These are phyloP conservation scores for Chalciporus piperatus DNA, from an alignment of 768 basidiomycete species.

Conservation along the genomic window DNA sequence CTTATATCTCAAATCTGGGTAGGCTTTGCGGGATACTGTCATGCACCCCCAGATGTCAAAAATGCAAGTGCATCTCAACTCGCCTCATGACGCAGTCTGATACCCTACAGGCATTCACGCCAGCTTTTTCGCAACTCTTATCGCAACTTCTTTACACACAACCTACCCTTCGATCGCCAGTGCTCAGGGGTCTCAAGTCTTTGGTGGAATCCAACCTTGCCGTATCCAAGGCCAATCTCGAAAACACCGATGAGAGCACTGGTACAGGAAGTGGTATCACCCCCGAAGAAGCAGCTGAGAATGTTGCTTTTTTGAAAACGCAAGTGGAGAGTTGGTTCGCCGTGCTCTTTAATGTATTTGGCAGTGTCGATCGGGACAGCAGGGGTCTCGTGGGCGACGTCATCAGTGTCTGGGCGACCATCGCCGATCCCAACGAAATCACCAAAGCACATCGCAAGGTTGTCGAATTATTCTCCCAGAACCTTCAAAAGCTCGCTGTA, in stretches of 20 bases:
- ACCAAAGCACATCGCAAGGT: slow-evolving; percentile 82
- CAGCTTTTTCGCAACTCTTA: slow-evolving; percentile 82
- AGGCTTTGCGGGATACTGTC: slow-evolving; percentile 89
- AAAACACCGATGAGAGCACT: slow-evolving; percentile 28
- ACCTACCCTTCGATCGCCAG: slow-evolving; percentile 73
- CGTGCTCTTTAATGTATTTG: slow-evolving; percentile 96
- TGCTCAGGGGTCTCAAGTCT: slow-evolving; percentile 77
- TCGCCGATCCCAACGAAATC: slow-evolving; percentile 77
- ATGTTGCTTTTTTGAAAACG: slow-evolving; percentile 66
- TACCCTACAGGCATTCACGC: slow-evolving; percentile 58
- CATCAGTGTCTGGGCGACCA: slow-evolving; percentile 80
- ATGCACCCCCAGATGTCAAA: slow-evolving; percentile 70
- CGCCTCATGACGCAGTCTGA: slow-evolving; percentile 1
- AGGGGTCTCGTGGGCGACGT: slow-evolving; percentile 83
- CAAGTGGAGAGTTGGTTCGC: slow-evolving; percentile 93
- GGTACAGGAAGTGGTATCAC: slow-evolving; percentile 39
- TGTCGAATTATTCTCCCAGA: slow-evolving; percentile 63
- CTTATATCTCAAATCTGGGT: slow-evolving; percentile 93
- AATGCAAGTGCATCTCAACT: slow-evolving; percentile 42
- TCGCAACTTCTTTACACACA: slow-evolving; percentile 93
- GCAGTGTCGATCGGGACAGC: slow-evolving; percentile 71
- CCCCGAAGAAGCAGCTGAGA: slow-evolving; percentile 56
- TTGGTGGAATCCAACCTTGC: slow-evolving; percentile 79
- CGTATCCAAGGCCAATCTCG: slow-evolving; percentile 37
- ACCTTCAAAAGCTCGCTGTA: slow-evolving; percentile 44